phyloP scores from a whole-genome alignment of 2,329 filamentous ascomycete genomes.

The Neobulgaria alba region DNA sequence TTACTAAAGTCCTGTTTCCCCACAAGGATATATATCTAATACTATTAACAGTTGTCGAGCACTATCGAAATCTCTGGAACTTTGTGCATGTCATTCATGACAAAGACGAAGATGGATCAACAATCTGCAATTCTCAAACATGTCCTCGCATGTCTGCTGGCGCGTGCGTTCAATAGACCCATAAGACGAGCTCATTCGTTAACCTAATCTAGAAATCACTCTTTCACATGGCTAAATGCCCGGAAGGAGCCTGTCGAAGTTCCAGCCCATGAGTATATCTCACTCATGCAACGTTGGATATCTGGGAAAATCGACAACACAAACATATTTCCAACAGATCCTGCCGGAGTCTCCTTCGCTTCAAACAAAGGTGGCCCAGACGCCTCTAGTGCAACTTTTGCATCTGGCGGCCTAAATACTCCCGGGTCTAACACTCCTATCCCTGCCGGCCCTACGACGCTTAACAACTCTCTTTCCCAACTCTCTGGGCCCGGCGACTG shows the following conservation, averaged over 20 bases:
- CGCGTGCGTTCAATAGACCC: slow-evolving; percentile 48
- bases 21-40: neutral
- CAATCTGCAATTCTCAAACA: slow-evolving; percentile 74
- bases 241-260: slow-evolving; percentile 84
- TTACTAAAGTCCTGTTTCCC: slow-evolving; percentile 34
- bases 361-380: slow-evolving; percentile 53
- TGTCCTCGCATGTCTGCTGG: slow-evolving; percentile 95
- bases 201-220: slow-evolving; percentile 59
- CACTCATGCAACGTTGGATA: slow-evolving; percentile 94
- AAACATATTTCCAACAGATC: slow-evolving; percentile 82
- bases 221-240: slow-evolving; percentile 92
- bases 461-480: slow-evolving; percentile 49
- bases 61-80: slow-evolving; percentile 80
- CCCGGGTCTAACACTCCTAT: slow-evolving; percentile 31
- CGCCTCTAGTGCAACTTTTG: slow-evolving; percentile 46
- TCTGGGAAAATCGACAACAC: slow-evolving; percentile 89
- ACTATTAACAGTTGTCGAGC: slow-evolving; percentile 65
- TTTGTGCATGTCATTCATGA: slow-evolving; percentile 86
- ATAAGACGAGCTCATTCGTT: slow-evolving; percentile 2
- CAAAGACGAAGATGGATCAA: slow-evolving; percentile 66
- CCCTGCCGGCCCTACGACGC: slow-evolving; percentile 31
- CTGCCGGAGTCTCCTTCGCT: slow-evolving; percentile 58
- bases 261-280: slow-evolving; percentile 87
- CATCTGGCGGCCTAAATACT: slow-evolving; percentile 42
- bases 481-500: slow-evolving; percentile 59